Evolutionary conservation across 495 filamentous ascomycete species (phyloP).

Genomic region (Terfezia boudieri): DNA sequence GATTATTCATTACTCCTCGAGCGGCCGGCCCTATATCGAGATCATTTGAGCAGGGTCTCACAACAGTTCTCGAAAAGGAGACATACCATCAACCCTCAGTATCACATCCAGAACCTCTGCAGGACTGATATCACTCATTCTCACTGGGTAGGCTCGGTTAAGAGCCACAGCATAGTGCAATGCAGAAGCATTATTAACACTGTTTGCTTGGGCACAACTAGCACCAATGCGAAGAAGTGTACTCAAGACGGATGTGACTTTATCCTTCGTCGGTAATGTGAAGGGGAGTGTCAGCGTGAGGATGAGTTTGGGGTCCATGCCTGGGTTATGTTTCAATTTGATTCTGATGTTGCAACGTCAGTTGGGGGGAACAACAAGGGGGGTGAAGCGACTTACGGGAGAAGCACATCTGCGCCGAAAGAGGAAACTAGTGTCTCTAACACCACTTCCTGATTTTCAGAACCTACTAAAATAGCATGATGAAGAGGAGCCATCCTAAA

Average conservation of each 20-base stretch:
- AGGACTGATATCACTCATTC: too few relatives aligned
- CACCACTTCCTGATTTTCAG: slow-evolving; percentile 28
- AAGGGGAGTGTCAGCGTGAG: neutral
- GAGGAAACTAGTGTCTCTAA: slow-evolving; percentile 46
- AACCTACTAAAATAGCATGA: slow-evolving; percentile 46
- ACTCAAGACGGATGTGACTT: slow-evolving; percentile 1
- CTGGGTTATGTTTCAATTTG: neutral
- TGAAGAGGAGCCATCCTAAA: slow-evolving; percentile 36
- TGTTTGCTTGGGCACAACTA: slow-evolving; percentile 48
- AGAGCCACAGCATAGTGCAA: slow-evolving; percentile 30
- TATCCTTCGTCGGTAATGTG: neutral
- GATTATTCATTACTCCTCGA: neutral
- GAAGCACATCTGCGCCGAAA: slow-evolving; percentile 40
- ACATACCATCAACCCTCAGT: too few relatives aligned
- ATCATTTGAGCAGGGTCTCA: too few relatives aligned
- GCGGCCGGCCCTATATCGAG: neutral
- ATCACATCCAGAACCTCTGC: too few relatives aligned
- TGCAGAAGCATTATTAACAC: slow-evolving; percentile 23
- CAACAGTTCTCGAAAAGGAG: too few relatives aligned
- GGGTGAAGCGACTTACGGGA: neutral
- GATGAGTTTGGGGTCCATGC: neutral
- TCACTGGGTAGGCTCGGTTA: too few relatives aligned
- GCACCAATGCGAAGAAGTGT: slow-evolving; percentile 47
- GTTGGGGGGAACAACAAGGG: neutral
- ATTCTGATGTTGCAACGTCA: neutral